Base-by-base conservation (phyloP, 2,329 filamentous ascomycete species). In the Colletotrichum graminicola region DNA sequence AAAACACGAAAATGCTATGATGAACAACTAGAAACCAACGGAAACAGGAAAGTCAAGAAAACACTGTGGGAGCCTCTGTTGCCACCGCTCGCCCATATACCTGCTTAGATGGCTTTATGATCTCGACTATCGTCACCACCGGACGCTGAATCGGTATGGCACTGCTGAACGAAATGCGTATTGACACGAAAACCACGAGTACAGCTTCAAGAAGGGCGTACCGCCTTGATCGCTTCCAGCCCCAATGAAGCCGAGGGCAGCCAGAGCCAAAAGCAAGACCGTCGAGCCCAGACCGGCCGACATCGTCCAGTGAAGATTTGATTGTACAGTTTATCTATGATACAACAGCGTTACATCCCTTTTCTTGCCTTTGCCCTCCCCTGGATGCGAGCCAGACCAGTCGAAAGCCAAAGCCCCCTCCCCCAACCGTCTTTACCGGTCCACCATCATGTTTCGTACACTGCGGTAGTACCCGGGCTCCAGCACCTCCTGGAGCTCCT, bases 371-470 rank as follows among this genome's bases (percentile, higher is more conserved):
- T 39, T 81, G 79, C 0, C 14, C 34, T 52, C 32, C 41, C 59
- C 26, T 21, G 12, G 32, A 16, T 14, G 34, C 10, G 21, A 16
- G 55, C 63, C 29, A 16, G 34, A 76, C 11, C 12, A n/a, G 32
- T 5, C 6, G 6, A n/a, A 26, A 14, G 34, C 23, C 34, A 29
- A 10, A 36, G 26, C 6, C 32, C 1, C 1, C n/a, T 21, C 7
- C 26, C 29, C 18, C 18, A 12, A 47, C 26, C 12, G 5, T 18
- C 43, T 41, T 77, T 87, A 97, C 84, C 93, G 88, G 76, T 94
- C 90, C 29, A 91, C 88, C 83, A 98, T 87, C 92, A 97, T 96
- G 80, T 95, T 93, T 83, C 89, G 90, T 74, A 98, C 88, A 68
- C 88, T 87, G 73, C 84, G 87, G 85, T 90, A 97, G 84, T 97